Percentiles rank a stretch among this genome's conserved stretches.
Conservation (phyloP, 2,329 filamentous ascomycete genomes). For the Aspergillus tanneri region DNA sequence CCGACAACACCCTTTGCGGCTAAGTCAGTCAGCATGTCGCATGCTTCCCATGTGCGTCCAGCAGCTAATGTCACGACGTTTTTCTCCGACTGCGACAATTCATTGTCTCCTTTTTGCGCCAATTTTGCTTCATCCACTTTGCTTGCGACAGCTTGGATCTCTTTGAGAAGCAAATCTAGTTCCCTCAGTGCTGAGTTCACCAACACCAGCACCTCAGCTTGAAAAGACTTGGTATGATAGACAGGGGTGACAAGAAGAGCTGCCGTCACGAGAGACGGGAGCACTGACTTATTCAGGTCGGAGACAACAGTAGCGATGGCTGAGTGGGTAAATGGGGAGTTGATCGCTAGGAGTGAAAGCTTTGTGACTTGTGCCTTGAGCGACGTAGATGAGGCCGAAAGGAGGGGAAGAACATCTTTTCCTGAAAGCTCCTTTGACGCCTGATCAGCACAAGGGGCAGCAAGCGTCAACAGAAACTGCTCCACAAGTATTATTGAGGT, state of each 20-base stretch:
- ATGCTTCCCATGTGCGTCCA: slow-evolving; percentile 78
- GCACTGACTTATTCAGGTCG: slow-evolving; percentile 69
- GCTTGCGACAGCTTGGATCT: slow-evolving; percentile 54
- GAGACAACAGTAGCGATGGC: slow-evolving; percentile 70
- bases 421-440: slow-evolving; percentile 11
- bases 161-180: slow-evolving; percentile 58
- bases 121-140: slow-evolving; percentile 44
- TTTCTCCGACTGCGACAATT: slow-evolving; percentile 39
- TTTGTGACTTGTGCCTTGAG: slow-evolving; percentile 84
- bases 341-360: slow-evolving; percentile 80
- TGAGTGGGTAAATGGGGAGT: slow-evolving; percentile 78
- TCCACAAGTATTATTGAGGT: slow-evolving; percentile 39
- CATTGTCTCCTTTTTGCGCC: slow-evolving; percentile 27
- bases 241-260: slow-evolving; percentile 63
- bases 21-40: slow-evolving; percentile 68
- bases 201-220: slow-evolving; percentile 61
- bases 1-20: slow-evolving; percentile 67
- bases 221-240: slow-evolving; percentile 63
- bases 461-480: slow-evolving; percentile 41
- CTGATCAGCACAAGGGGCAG: slow-evolving; percentile 21
- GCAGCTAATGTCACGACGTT: slow-evolving; percentile 64
- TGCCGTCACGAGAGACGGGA: slow-evolving; percentile 72
- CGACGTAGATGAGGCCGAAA: slow-evolving; percentile 69
- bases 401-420: slow-evolving; percentile 59
- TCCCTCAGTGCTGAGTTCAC: slow-evolving; percentile 63